These are phyloP conservation scores for Drechslerella coelobrocha DNA, from an alignment of 2,329 filamentous ascomycete genomes.

Conservation along the genomic window DNA sequence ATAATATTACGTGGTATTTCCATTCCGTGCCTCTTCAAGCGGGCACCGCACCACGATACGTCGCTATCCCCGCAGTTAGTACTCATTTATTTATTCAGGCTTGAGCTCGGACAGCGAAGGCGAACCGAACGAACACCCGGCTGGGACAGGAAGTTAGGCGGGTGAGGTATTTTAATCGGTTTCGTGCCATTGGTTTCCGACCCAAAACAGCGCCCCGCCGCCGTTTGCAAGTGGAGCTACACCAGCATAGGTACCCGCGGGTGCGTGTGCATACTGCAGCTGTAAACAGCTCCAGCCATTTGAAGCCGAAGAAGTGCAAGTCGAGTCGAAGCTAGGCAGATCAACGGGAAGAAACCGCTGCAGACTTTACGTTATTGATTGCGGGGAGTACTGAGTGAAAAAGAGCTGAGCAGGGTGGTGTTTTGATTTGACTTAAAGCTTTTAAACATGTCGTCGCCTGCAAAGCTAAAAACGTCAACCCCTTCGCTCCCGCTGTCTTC, in stretches of 20 bases:
- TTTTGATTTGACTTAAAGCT: conserved; percentile 15
- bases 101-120: too few relatives aligned
- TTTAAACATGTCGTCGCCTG: conserved; percentile 23
- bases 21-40: background rate
- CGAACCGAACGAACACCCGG: background rate
- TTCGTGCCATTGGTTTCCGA: conserved; percentile 38
- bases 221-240: conserved; percentile 30
- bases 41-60: too few relatives aligned
- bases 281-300: conserved; percentile 18
- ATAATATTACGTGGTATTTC: conserved; percentile 13
- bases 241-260: conserved; percentile 13
- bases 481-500: conserved; percentile 3
- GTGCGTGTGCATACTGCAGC: conserved; percentile 38
- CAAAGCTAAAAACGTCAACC: conserved; percentile 35
- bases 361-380: conserved; percentile 5
- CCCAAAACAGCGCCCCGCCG: conserved; percentile 4
- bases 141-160: background rate
- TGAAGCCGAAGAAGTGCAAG: conserved; percentile 17
- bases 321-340: conserved; percentile 36
- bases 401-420: background rate
- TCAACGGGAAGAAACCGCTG: conserved; percentile 6
- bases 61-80: too few relatives aligned
- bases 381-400: conserved; percentile 1
- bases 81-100: too few relatives aligned
- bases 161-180: conserved; percentile 50